phyloP scores from a whole-genome alignment of 306 rosid species.

The Prunus mume region DNA sequence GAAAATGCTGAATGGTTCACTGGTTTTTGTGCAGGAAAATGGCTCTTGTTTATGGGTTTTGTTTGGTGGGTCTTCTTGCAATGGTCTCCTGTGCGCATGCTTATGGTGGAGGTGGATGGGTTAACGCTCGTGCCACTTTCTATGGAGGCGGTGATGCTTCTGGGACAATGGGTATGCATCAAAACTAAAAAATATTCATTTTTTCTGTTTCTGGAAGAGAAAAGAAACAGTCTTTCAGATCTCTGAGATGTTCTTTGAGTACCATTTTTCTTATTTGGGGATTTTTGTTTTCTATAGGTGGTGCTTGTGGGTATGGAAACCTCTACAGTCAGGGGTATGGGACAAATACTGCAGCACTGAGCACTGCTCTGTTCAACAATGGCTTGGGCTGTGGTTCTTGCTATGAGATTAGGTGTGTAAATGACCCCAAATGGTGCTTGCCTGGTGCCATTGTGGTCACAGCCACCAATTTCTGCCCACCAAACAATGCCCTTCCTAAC shows the following conservation, averaged over 20 bases:
- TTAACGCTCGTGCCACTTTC: conserved; percentile 87
- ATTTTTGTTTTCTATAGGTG: conserved; percentile 45
- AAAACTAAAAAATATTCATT: not conserved
- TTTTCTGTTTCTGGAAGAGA: not conserved
- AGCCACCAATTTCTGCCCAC: conserved; percentile 97
- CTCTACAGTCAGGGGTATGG: conserved; percentile 98
- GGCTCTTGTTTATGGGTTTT: conserved; percentile 37
- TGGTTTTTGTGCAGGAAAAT: conserved; percentile 55
- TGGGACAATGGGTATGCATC: conserved; percentile 91
- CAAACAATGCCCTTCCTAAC: conserved; percentile 88
- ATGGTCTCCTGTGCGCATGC: conserved; percentile 53
- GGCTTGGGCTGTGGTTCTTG: conserved; percentile 95
- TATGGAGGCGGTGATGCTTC: conserved; percentile 98
- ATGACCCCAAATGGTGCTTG: conserved; percentile 71
- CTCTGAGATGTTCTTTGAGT: too few species aligned
- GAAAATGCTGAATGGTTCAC: conserved; percentile 13
- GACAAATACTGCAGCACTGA: conserved; percentile 94
- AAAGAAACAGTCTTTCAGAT: too few species aligned
- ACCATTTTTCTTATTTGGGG: not conserved
- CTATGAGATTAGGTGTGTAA: conserved; percentile 70
- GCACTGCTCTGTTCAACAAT: conserved; percentile 92
- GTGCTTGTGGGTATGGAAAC: conserved; percentile 99
- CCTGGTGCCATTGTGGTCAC: conserved; percentile 94
- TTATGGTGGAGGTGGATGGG: conserved; percentile 74
- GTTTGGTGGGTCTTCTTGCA: conserved; percentile 47